phyloP scores from a whole-genome alignment of 441 rosid genomes.

The Erodium texanum region DNA sequence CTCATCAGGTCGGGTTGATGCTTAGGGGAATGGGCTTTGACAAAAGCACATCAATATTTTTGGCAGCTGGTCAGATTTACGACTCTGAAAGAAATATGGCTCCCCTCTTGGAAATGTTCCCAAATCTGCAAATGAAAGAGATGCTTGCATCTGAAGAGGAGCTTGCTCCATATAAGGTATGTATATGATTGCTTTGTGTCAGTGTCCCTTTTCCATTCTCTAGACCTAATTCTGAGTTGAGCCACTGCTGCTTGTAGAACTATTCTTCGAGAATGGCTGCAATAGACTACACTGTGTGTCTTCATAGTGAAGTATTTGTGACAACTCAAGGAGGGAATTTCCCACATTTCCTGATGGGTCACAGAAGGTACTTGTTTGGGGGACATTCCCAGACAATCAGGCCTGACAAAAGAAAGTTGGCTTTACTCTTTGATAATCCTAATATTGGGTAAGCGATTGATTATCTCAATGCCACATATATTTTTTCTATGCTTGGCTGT shows the following conservation, averaged over 20 bases:
- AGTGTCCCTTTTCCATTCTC: not conserved
- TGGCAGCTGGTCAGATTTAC: constrained; percentile 96
- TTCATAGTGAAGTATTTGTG: constrained; percentile 99
- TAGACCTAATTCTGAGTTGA: constrained; percentile 25
- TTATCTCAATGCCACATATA: not conserved
- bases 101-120: constrained; percentile 91
- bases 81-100: constrained; percentile 88
- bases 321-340: constrained; percentile 99
- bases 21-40: constrained; percentile 99
- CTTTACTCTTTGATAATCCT: constrained; percentile 92
- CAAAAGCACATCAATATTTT: constrained; percentile 68
- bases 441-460: constrained; percentile 56
- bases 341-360: constrained; percentile 99
- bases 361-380: constrained; percentile 78
- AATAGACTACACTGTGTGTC: constrained; percentile 97
- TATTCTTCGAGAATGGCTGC: constrained; percentile 99
- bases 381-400: constrained; percentile 95
- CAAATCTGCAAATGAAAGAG: constrained; percentile 84
- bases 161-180: constrained; percentile 44
- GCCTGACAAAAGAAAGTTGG: constrained; percentile 97
- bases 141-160: constrained; percentile 81
- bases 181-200: constrained; percentile 24
- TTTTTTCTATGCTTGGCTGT: too few species aligned
- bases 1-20: constrained; percentile 87
- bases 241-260: constrained; percentile 59